phyloP scores from a whole-genome alignment of 176 grass and related monocot genomes.

The maize (Zea mays) region DNA sequence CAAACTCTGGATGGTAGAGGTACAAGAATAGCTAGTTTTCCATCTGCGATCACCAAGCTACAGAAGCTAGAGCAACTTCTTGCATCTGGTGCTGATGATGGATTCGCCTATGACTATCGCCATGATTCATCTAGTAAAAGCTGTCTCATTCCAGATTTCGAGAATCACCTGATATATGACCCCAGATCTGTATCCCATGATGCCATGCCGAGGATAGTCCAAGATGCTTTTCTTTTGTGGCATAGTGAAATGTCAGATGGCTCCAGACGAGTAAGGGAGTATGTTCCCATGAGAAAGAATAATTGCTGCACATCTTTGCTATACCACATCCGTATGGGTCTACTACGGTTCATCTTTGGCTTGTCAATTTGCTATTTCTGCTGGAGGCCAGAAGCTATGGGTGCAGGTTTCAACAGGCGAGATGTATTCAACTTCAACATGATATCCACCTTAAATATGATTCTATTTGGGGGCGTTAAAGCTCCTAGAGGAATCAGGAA shows the following conservation, averaged over 20 bases:
- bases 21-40: background rate
- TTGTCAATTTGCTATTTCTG: background rate
- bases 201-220: too few relatives aligned
- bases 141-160: too few relatives aligned
- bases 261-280: too few relatives aligned
- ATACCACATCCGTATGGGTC: background rate
- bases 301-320: background rate
- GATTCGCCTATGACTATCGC: too few relatives aligned
- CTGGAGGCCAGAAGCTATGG: background rate
- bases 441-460: too few relatives aligned
- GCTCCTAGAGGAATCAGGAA: background rate
- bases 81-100: background rate
- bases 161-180: background rate
- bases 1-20: slow-evolving; percentile 22
- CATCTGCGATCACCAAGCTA: background rate
- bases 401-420: background rate
- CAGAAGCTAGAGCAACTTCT: background rate
- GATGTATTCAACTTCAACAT: background rate
- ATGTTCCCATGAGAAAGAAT: background rate
- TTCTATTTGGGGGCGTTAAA: background rate
- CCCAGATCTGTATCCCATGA: too few relatives aligned
- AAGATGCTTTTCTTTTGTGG: too few relatives aligned
- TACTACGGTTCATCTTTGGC: background rate
- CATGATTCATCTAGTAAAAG: too few relatives aligned
- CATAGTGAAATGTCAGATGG: too few relatives aligned